Evolutionary conservation across 495 filamentous ascomycete species (phyloP), one percentile per base, ranked within the genome.

Genomic region (Staphylotrichum tortipilum): DNA sequence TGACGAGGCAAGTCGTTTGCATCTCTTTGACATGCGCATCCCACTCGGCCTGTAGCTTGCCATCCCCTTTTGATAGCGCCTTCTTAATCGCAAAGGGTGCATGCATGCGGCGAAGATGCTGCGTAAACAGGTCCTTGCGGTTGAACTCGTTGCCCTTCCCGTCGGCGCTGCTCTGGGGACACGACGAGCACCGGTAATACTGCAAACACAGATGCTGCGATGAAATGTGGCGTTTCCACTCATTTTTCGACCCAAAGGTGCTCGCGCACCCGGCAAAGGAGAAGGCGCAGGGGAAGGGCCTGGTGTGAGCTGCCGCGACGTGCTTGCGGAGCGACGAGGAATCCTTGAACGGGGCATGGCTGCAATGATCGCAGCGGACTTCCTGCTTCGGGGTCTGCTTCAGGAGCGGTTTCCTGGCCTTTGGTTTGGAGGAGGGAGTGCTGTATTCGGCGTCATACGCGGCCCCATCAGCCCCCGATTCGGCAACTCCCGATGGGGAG

Each of bases 31-130:
- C 74, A 24, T 78, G 75, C 0, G 54, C 60, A 43, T 80, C 77
- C 77, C 77, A 80, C 36, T 78, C 77, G 6, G 62, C 46, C 49
- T 77, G 70, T 21, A 78, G 49, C 41, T 77, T 78, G 49, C 74
- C 73, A 41, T 81, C 69, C 5, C 63, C 68, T 47, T 76, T 73
- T 15, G 71, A 67, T 7, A 69, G 61, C 34, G 73, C 62, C 52
- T 73, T 74, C 50, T 75, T 68, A 52, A 76, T 71, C 1, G 65
- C 62, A 47, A 70, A 72, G 5, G 72, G 83, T 0, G 75, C 72
- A 58, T 97, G 91, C 90, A 95, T 95, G 38, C 91, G 85, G n/a
- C 89, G 83, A 9, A 94, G 73, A 58, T 97, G 91, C 57, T 95
- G 89, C 0, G 85, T 91, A 67, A 95, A 97, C 34, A 97, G 81